Conservation (phyloP, 805 yeast genomes). For the Candida lessepsii region DNA sequence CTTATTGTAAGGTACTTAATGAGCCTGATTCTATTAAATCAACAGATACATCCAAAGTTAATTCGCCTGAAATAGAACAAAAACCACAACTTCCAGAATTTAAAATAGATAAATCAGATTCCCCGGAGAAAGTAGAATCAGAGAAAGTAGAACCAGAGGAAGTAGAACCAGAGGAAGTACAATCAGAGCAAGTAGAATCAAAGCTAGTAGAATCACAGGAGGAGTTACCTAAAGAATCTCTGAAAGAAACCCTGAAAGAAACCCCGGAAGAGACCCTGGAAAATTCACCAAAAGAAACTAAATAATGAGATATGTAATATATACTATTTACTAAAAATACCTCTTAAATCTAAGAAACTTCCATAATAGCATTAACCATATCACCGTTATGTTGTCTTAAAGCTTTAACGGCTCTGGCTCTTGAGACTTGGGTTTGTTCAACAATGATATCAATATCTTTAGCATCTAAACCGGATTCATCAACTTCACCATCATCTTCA, state of each 20-base stretch:
- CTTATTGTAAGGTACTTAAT: slow-evolving; percentile 54
- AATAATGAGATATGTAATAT: neutral
- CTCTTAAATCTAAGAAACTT: slow-evolving; percentile 43
- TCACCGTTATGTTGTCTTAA: slow-evolving; percentile 87
- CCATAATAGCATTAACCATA: slow-evolving; percentile 95
- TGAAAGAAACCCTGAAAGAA: too few relatives aligned
- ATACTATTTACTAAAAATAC: neutral
- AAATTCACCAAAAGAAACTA: neutral
- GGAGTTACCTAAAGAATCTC: neutral
- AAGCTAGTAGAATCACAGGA: neutral
- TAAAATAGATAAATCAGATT: neutral
- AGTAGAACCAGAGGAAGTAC: neutral
- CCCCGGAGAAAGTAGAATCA: neutral
- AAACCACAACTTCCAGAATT: too few relatives aligned
- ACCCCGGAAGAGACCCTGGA: neutral
- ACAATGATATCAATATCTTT: slow-evolving; percentile 83
- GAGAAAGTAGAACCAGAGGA: neutral
- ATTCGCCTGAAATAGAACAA: neutral
- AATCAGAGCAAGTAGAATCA: neutral
- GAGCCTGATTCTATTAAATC: slow-evolving; percentile 14
- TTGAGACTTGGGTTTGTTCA: slow-evolving; percentile 88
- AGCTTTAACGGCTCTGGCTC: slow-evolving; percentile 89
- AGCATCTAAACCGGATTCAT: slow-evolving; percentile 78
- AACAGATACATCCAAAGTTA: neutral
- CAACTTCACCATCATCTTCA: slow-evolving; percentile 68